Percentiles rank a stretch among this genome's conserved stretches.
phyloP scores from a whole-genome alignment of 2,329 filamentous ascomycete genomes.

The Chaetomiaceae sp. region DNA sequence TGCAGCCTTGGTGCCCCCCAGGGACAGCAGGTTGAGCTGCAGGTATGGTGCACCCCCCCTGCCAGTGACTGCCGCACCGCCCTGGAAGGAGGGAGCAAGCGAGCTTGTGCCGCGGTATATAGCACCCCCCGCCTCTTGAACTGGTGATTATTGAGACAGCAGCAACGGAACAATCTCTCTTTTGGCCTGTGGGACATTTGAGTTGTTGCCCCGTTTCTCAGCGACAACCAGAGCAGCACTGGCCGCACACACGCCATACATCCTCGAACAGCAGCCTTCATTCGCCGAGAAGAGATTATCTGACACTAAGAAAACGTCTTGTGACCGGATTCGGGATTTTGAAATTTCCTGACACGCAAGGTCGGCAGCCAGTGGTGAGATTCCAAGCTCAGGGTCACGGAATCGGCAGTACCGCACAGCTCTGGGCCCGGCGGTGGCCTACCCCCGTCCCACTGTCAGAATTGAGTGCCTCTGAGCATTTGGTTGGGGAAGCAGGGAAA shows the following conservation, averaged over 20 bases:
- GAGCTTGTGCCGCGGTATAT: neutral
- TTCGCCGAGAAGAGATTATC: neutral
- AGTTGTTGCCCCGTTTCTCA: neutral
- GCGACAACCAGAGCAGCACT: neutral
- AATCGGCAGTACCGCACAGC: neutral
- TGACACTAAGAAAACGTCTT: neutral
- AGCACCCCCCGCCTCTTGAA: neutral
- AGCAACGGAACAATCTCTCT: neutral
- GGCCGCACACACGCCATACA: neutral
- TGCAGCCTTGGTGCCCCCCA: neutral
- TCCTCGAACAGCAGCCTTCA: neutral
- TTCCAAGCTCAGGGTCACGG: neutral
- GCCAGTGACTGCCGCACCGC: neutral
- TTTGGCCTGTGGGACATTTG: neutral
- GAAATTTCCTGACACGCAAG: neutral
- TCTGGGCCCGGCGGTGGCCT: neutral
- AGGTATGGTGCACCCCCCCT: neutral
- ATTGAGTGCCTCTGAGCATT: neutral
- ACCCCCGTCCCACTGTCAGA: neutral
- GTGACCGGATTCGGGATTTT: neutral
- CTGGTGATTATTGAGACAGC: neutral
- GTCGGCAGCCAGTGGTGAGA: neutral
- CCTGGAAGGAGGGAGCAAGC: neutral
- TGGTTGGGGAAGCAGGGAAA: too few relatives aligned
- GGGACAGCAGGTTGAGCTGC: neutral